Conservation (phyloP, 2,329 filamentous ascomycete species). For the Sporothrix brunneoviolacea region DNA sequence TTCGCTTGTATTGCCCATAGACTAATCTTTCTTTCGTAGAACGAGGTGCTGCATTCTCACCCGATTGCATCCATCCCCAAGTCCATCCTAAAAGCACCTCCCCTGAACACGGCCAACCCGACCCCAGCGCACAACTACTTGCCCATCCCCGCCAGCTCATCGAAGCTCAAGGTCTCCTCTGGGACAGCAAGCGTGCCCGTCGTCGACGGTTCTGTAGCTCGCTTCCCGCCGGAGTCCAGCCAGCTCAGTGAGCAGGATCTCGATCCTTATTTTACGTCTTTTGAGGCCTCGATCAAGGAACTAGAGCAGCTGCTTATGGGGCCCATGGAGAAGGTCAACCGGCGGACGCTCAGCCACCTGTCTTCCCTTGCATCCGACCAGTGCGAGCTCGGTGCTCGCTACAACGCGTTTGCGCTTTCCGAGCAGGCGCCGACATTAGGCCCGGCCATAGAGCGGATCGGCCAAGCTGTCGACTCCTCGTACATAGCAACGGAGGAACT, state of each 20-base stretch:
- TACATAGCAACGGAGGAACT: constrained; percentile 95
- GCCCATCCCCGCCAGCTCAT: constrained; percentile 75
- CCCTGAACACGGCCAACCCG: constrained; percentile 88
- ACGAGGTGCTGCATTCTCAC: constrained; percentile 87
- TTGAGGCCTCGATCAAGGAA: constrained; percentile 86
- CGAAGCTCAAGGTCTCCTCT: constrained; percentile 66
- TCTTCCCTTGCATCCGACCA: constrained; percentile 79
- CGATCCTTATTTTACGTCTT: constrained; percentile 92
- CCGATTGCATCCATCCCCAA: constrained; percentile 89
- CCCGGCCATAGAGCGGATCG: constrained; percentile 86
- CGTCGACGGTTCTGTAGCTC: constrained; percentile 29
- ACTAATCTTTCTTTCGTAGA: constrained; percentile 46
- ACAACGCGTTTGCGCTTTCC: constrained; percentile 93
- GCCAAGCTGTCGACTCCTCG: constrained; percentile 90
- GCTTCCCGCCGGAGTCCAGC: constrained; percentile 75
- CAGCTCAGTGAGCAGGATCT: constrained; percentile 80
- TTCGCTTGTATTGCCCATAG: no score
- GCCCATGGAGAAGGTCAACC: constrained; percentile 94
- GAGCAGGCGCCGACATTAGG: constrained; percentile 85
- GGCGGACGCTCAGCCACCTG: constrained; percentile 78
- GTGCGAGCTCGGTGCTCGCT: constrained; percentile 88
- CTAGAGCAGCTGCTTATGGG: constrained; percentile 82
- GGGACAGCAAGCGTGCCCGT: constrained; percentile 19
- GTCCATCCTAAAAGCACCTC: constrained; percentile 90
- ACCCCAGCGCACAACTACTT: constrained; percentile 80